Base-by-base conservation (phyloP, 2,329 filamentous ascomycete genomes). In the Hypoxylon sp. region DNA sequence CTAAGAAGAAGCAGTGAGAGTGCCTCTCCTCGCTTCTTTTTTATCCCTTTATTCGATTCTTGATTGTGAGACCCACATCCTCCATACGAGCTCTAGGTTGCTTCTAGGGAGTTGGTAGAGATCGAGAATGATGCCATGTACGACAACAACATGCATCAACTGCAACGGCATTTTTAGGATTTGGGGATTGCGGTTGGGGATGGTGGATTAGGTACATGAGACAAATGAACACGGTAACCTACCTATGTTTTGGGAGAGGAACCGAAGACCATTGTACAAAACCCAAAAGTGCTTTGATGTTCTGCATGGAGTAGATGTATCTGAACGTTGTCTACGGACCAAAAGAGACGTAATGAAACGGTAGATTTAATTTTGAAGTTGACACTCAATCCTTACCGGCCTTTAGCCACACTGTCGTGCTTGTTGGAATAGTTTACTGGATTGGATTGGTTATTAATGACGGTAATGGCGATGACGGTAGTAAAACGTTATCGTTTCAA, bases 1-100 rank as follows among this genome's bases (percentile, higher is more conserved):
- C 28, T 32, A 75, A 73, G 72, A 75, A 74, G 71, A 73, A 70
- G 65, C 71, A 75, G 58, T 75, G 48, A 53, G 45, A 9, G 7
- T 26, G n/a, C 4, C 30, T 42, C 36, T 42, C 7, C 22, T 22
- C 4, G 2, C 2, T 50, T 55, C 26, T 38, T 50, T 26, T 36
- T 30, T 16, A 46, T 40, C 20, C n/a, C 54, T 16, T 46, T 16
- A 52, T 48, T 44, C 32, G 50, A 54, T 60, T 56, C 50, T 55
- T 30, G 30, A 16, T 11, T 33, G 40, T 49, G 12, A 36, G 24
- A 16, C 45, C 9, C 33, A 7, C 33, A 7, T 30, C 7, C 5
- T 30, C 7, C 5, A 16, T 22, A 30, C 30, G 18, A 24, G 26
- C 16, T 38, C 12, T 9, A 16, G n/a, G 2, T 36, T 22, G n/a